These are phyloP conservation scores for Eucalyptus pumila DNA, from an alignment of 345 rosid species.

Conservation along the genomic window DNA sequence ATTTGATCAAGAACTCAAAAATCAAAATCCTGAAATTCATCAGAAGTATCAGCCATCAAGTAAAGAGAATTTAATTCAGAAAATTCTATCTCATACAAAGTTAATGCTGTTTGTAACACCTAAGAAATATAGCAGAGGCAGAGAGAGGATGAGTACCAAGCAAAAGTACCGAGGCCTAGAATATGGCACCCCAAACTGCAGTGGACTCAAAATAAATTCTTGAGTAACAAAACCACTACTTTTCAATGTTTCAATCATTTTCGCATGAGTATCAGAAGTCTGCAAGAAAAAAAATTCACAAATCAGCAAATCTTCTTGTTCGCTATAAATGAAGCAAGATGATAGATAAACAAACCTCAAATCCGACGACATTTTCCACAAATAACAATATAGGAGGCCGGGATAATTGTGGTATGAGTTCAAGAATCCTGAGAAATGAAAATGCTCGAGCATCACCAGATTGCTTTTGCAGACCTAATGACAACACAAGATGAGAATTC, in stretches of 20 bases:
- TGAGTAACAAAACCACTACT: constrained; percentile 42
- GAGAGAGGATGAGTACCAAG: constrained; percentile 36
- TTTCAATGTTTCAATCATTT: constrained; percentile 55
- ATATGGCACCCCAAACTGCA: constrained; percentile 93
- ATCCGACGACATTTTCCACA: constrained; percentile 86
- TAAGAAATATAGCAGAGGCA: neutral
- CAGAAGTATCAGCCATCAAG: neutral
- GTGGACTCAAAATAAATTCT: constrained; percentile 87
- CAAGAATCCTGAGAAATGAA: constrained; percentile 84
- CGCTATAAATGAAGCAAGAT: neutral
- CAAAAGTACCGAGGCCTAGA: constrained; percentile 96
- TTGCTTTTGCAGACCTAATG: constrained; percentile 80
- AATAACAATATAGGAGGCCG: constrained; percentile 59
- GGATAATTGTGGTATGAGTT: constrained; percentile 54
- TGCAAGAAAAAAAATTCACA: constrained; percentile 14
- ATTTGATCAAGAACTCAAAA: neutral
- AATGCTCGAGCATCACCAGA: constrained; percentile 87
- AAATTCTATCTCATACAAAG: neutral
- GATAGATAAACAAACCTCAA: constrained; percentile 47
- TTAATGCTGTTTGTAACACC: neutral
- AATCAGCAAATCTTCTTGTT: neutral
- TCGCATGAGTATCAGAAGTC: constrained; percentile 74
- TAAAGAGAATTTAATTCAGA: neutral
- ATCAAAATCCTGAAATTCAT: neutral
- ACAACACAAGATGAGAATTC: constrained; percentile 1